Evolutionary conservation across 192 early-diverging fungal genomes (phyloP).

Genomic region (Martensiomyces pterosporus): DNA sequence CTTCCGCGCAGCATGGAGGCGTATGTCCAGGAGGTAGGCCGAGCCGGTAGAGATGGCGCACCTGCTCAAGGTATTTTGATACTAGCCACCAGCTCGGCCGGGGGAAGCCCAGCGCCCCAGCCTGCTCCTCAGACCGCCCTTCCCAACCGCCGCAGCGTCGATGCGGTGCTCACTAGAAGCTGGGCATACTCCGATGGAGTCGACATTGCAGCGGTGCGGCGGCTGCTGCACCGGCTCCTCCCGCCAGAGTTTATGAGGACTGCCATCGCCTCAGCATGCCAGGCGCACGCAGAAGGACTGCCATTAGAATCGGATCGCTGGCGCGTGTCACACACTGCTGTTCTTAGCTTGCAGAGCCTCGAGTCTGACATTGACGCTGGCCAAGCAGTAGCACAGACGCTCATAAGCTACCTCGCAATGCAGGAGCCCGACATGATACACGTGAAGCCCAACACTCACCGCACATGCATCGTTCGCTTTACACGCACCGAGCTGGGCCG

Average conservation of each 20-base stretch:
- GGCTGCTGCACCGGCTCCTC: conserved; percentile 21
- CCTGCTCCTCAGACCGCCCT: neutral
- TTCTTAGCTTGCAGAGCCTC: conserved; percentile 14
- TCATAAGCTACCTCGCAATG: conserved; percentile 36
- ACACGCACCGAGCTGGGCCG: conserved; percentile 27
- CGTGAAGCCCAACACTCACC: conserved; percentile 29
- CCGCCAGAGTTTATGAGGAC: conserved; percentile 17
- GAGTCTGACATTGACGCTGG: conserved; percentile 27
- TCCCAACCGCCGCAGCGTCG: conserved; percentile 4
- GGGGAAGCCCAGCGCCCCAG: neutral
- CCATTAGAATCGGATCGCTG: neutral
- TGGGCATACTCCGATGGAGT: conserved; percentile 25
- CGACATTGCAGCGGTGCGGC: conserved; percentile 19
- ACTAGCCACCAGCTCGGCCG: conserved; percentile 39
- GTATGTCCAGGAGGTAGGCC: conserved; percentile 73
- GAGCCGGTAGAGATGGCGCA: conserved; percentile 61
- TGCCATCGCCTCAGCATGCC: conserved; percentile 9
- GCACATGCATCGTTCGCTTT: conserved; percentile 26
- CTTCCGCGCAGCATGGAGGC: conserved; percentile 70
- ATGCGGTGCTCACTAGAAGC: conserved; percentile 25
- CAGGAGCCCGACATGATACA: conserved; percentile 21
- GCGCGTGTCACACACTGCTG: conserved; percentile 14
- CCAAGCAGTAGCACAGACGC: conserved; percentile 30
- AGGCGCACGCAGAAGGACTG: conserved; percentile 1
- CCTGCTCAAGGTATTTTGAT: conserved; percentile 51